Conservation (phyloP, 352 stramenopile species). For the Pythium dissotocum region DNA sequence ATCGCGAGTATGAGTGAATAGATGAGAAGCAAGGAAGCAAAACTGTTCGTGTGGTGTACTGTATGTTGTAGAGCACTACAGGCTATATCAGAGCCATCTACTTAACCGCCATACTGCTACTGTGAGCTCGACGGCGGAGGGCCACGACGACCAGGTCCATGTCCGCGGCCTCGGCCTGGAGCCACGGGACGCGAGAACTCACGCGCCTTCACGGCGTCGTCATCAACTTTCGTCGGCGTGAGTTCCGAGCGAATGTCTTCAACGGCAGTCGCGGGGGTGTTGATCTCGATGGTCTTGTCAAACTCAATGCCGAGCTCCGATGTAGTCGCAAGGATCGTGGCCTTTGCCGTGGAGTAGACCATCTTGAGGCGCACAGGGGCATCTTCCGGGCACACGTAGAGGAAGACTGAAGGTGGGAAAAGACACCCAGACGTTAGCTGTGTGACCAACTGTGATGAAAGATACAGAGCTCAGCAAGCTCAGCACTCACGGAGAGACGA, state of each 20-base stretch:
- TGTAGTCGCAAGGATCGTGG: conserved; percentile 75
- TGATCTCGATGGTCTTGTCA: conserved; percentile 83
- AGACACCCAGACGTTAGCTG: not conserved
- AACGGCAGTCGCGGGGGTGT: conserved; percentile 45
- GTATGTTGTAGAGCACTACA: not conserved
- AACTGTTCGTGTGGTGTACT: conserved; percentile 1
- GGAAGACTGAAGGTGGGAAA: conserved; percentile 58
- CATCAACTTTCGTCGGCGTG: conserved; percentile 48
- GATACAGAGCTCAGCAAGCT: not conserved
- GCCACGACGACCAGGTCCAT: conserved; percentile 44
- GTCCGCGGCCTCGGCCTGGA: conserved; percentile 63
- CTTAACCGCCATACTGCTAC: not conserved
- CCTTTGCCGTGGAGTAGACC: conserved; percentile 90
- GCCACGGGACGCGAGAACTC: conserved; percentile 77
- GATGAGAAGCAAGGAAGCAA: conserved; percentile 5
- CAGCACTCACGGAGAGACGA: conserved; percentile 26
- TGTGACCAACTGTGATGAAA: too few relatives aligned
- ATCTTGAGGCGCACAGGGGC: conserved; percentile 87
- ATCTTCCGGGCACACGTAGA: conserved; percentile 91
- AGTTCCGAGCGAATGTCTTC: conserved; percentile 75
- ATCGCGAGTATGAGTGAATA: not conserved
- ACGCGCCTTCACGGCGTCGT: conserved; percentile 58
- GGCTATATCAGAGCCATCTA: not conserved
- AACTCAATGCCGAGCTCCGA: conserved; percentile 66
- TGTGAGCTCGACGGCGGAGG: conserved; percentile 15